A percentile compares a stretch with the other conserved stretches of the same genome.
These are phyloP conservation scores for Amorphotheca resinae DNA, from an alignment of 495 filamentous ascomycete species.

Conservation along the genomic window DNA sequence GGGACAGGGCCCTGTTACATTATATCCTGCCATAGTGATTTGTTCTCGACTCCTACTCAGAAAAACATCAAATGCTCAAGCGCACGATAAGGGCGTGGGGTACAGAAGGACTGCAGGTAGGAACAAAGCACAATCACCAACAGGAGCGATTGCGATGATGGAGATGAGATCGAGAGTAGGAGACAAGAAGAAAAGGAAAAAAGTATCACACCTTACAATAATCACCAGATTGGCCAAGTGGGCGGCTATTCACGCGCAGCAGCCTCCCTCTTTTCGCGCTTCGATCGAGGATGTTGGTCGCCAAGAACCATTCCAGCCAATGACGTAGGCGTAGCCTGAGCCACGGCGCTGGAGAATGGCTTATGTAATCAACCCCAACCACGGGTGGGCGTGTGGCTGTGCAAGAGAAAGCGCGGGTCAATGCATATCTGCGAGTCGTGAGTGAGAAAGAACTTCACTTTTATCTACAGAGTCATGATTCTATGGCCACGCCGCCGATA, in stretches of 20 bases:
- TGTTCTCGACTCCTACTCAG: background rate
- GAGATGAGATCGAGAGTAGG: background rate
- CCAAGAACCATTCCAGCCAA: background rate
- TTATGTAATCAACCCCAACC: no score
- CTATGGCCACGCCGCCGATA: no score
- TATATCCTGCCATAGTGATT: constrained; percentile 36
- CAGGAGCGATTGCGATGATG: no score
- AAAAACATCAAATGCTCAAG: constrained; percentile 1
- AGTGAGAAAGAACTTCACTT: no score
- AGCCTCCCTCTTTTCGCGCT: background rate
- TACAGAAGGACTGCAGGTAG: background rate
- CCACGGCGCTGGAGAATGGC: no score
- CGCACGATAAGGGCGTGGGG: background rate
- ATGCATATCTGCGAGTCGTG: no score
- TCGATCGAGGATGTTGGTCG: background rate
- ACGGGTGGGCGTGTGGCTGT: no score
- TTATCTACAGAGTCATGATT: no score
- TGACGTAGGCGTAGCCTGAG: background rate
- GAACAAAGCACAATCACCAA: background rate
- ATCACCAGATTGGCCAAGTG: background rate
- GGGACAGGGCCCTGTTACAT: constrained; percentile 27
- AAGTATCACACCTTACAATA: background rate
- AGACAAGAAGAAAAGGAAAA: background rate
- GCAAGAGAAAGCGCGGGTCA: no score
- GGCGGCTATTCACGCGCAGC: background rate